Conservation (phyloP, 2,329 filamentous ascomycete species). For the Biscogniauxia mediterranea region DNA sequence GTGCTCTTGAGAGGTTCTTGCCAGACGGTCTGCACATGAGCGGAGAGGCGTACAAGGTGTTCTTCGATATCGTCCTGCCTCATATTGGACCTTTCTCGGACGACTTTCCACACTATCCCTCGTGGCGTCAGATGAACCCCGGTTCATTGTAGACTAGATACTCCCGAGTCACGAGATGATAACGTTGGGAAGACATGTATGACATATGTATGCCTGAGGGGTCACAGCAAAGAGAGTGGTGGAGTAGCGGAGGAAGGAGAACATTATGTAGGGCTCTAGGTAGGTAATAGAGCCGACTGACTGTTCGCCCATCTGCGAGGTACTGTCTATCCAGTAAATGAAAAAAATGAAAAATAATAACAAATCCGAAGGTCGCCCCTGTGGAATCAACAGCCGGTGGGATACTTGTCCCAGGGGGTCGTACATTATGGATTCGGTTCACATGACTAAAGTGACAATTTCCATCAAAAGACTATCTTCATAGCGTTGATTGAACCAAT, state of each 20-base stretch:
- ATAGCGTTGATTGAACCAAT: neutral
- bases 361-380: no score
- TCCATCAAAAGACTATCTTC: neutral
- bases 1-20: constrained; percentile 51
- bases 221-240: no score
- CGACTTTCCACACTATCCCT: constrained; percentile 44
- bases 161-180: constrained; percentile 1
- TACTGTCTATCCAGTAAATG: no score
- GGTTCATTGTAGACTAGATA: constrained; percentile 13
- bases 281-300: no score
- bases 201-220: no score
- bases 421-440: neutral
- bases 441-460: neutral
- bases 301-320: neutral
- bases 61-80: constrained; percentile 48
- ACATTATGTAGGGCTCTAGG: neutral
- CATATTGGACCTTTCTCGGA: constrained; percentile 44
- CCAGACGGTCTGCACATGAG: constrained; percentile 59
- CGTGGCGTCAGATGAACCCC: constrained; percentile 40
- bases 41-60: constrained; percentile 50
- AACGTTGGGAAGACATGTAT: neutral
- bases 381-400: no score
- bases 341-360: no score
- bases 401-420: neutral
- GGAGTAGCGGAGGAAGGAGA: neutral